A percentile compares a stretch with the other conserved stretches of the same genome.
phyloP scores from a whole-genome alignment of 371 early-diverging fungal species.

The Mortierella sp. region DNA sequence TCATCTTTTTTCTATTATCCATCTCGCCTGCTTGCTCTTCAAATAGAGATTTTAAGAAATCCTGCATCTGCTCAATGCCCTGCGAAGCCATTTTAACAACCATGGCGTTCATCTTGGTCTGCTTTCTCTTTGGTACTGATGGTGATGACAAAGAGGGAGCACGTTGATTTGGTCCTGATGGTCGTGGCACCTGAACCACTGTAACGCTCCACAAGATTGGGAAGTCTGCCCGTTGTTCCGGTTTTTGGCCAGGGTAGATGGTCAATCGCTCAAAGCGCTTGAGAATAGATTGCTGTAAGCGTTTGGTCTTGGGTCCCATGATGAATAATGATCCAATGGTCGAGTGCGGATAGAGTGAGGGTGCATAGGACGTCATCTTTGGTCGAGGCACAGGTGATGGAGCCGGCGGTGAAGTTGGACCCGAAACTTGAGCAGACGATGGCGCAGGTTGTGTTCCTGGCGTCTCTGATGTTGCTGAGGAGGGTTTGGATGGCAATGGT shows the following conservation, averaged over 20 bases:
- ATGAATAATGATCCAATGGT: constrained; percentile 53
- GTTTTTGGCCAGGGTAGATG: constrained; percentile 47
- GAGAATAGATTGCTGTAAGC: constrained; percentile 45
- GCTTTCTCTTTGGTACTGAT: constrained; percentile 30
- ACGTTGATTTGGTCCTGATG: constrained; percentile 12
- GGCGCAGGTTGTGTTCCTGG: not conserved
- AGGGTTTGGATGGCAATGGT: constrained; percentile 17
- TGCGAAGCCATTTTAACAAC: constrained; percentile 57
- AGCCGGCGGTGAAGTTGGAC: not conserved
- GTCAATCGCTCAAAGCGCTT: constrained; percentile 46
- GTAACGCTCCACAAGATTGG: constrained; percentile 54
- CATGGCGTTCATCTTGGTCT: constrained; percentile 46
- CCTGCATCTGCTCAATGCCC: constrained; percentile 53
- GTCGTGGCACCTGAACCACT: constrained; percentile 46
- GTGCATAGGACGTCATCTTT: constrained; percentile 52
- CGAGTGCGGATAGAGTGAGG: constrained; percentile 50
- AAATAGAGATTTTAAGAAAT: constrained; percentile 51
- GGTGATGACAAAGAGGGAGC: not conserved
- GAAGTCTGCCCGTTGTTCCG: constrained; percentile 45
- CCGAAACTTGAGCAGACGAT: not conserved
- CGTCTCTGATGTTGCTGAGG: not conserved
- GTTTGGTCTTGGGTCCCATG: constrained; percentile 54
- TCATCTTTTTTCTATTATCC: constrained; percentile 29
- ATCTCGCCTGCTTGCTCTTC: constrained; percentile 31
- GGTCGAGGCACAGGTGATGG: constrained; percentile 12